Base-by-base conservation (phyloP, 1,284 basidiomycete genomes). In the Irpex sp. region DNA sequence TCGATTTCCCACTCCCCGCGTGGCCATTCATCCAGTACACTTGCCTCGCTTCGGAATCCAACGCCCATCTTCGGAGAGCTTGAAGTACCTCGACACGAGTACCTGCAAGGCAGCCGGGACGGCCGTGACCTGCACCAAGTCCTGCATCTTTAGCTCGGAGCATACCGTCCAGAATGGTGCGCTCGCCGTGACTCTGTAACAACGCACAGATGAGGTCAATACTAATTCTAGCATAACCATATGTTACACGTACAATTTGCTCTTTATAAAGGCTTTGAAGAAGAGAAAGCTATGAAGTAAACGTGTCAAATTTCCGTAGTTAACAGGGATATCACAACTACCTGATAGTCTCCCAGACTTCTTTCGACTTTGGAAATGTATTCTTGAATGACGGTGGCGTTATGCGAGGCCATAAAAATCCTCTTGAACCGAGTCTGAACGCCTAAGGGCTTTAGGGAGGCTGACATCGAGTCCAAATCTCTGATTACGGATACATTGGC, bases 1-100 rank as follows among this genome's bases (percentile, higher is more conserved):
- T 66, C 7, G 65, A 60, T 49, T 66, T 66, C 11, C 65, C 65
- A 5, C 60, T 64, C 5, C 65, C 65, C 3, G 65, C 65, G 9
- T 62, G 44, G n/a, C 65, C 65, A 49, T 62, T 66, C 31, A 66
- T 52, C 65, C 65, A 66, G 37, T 62, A 60, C 44, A 66, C 26
- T 19, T 51, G 49, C 17, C 19, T 51, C 17, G 49, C 19, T 9
- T 19, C 13, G 13, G 49, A 3, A 21, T 51, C 49, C 2, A 8
- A 17, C 1, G 49, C 49, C 49, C 49, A 51, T 8, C 15, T 8
- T n/a, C 49, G 49, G 17, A 51, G 49, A 51, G 15, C 5, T 13
- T 21, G 49, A 3, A 51, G 49, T n/a, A 51, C 17, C 15, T 51
- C 49, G 15, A 17, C 8, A 8, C 49, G 49, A 8, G 49, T 51